Percentiles rank a stretch among this genome's conserved stretches.
Evolutionary conservation across 208 protist species (phyloP).

Genomic region (Acanthamoeba healyi): DNA sequence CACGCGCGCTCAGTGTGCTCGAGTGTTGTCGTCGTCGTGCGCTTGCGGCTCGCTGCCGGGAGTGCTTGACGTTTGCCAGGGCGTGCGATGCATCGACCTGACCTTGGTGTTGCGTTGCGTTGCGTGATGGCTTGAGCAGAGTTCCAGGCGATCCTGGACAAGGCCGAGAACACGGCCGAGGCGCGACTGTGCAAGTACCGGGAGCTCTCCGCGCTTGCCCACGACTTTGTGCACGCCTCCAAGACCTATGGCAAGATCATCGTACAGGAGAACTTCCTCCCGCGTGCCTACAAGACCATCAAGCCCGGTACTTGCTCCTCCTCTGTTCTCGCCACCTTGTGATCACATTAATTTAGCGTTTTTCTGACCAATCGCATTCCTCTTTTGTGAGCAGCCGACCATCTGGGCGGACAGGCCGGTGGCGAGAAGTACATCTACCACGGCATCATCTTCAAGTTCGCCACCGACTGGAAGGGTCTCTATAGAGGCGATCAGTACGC

Average conservation of each 20-base stretch:
- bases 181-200: constrained; percentile 55
- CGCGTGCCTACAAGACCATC: constrained; percentile 71
- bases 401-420: constrained; percentile 59
- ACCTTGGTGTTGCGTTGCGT: neutral
- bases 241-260: constrained; percentile 78
- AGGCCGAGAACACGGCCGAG: constrained; percentile 44
- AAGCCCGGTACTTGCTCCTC: constrained; percentile 19
- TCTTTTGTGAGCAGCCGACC: neutral
- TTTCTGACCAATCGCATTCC: neutral
- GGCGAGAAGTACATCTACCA: constrained; percentile 76
- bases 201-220: constrained; percentile 51
- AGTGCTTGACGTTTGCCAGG: no score
- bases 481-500: constrained; percentile 65
- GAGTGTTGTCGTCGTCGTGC: neutral
- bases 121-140: neutral
- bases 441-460: constrained; percentile 77
- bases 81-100: no score
- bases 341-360: neutral
- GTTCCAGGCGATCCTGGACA: constrained; percentile 55
- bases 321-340: neutral
- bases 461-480: constrained; percentile 65
- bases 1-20: no score
- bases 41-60: no score
- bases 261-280: constrained; percentile 69
- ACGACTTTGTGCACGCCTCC: constrained; percentile 75